Conservation (phyloP, 2,329 filamentous ascomycete species). For the Sphaerulina musiva region DNA sequence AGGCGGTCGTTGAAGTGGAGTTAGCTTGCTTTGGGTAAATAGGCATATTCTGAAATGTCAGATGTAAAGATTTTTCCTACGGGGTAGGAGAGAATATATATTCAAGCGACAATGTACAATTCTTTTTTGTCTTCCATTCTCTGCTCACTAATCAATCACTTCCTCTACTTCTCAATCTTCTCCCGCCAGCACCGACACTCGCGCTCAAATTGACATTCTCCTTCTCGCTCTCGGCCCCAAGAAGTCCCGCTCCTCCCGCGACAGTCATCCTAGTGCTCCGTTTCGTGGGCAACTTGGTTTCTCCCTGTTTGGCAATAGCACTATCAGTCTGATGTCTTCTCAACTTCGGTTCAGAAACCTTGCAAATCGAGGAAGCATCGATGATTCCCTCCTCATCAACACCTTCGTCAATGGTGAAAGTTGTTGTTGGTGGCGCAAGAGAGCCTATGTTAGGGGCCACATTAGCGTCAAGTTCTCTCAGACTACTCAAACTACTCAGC, state of each 20-base stretch:
- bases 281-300: slow-evolving; percentile 42
- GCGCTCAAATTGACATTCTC: slow-evolving; percentile 37
- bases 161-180: slow-evolving; percentile 42
- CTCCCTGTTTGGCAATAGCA: slow-evolving; percentile 20
- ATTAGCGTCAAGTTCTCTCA: slow-evolving; percentile 47
- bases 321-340: slow-evolving; percentile 41
- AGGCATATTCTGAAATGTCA: no score
- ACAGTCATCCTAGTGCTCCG: slow-evolving; percentile 39
- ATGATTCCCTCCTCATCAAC: slow-evolving; percentile 5
- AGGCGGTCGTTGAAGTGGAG: no score
- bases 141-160: slow-evolving; percentile 12
- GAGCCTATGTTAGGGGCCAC: slow-evolving; percentile 27
- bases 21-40: no score
- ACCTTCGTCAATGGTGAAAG: slow-evolving; percentile 30
- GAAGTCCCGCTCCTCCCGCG: slow-evolving; percentile 23
- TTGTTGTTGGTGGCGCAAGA: slow-evolving; percentile 14
- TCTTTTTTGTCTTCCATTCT: neutral
- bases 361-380: slow-evolving; percentile 11
- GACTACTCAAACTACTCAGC: slow-evolving; percentile 24
- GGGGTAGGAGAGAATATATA: neutral
- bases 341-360: slow-evolving; percentile 32
- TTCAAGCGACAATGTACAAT: neutral
- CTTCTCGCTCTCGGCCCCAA: slow-evolving; percentile 32
- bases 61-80: neutral
- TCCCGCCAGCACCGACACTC: slow-evolving; percentile 33